phyloP scores from a whole-genome alignment of 106 monocot species.

The Acanthochlamys bracteata region DNA sequence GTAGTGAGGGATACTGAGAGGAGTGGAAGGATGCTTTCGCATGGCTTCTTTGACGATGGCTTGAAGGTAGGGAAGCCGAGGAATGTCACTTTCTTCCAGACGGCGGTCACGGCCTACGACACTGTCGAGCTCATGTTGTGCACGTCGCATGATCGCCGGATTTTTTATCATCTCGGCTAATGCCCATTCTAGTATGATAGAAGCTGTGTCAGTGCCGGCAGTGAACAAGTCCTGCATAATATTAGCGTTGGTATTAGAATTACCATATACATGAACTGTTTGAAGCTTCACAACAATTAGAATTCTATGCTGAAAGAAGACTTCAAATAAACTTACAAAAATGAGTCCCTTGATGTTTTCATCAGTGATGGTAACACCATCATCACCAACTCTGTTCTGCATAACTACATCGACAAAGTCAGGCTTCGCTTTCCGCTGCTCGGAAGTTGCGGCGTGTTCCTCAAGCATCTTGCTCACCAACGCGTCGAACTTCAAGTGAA shows the following conservation, averaged over 20 bases:
- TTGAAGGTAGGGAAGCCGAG: slow-evolving; percentile 27
- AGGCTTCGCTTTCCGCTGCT: slow-evolving; percentile 7
- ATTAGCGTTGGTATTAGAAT: neutral
- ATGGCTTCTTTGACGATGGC: slow-evolving; percentile 36
- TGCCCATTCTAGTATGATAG: slow-evolving; percentile 46
- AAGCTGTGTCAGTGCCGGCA: slow-evolving; percentile 51
- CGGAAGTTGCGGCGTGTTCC: slow-evolving; percentile 20
- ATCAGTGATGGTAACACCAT: slow-evolving; percentile 27
- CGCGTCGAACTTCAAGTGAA: slow-evolving; percentile 13
- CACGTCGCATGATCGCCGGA: slow-evolving; percentile 15
- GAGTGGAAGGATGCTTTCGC: slow-evolving; percentile 33
- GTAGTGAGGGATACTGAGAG: slow-evolving; percentile 37
- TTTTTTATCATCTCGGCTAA: slow-evolving; percentile 41
- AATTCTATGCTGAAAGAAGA: neutral
- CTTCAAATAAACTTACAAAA: slow-evolving; percentile 15
- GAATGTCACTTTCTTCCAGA: slow-evolving; percentile 28
- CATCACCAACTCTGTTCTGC: slow-evolving; percentile 11
- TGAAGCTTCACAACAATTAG: neutral
- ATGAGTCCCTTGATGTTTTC: slow-evolving; percentile 38
- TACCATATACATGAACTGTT: neutral
- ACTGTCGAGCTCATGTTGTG: slow-evolving; percentile 35
- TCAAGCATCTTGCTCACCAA: slow-evolving; percentile 15
- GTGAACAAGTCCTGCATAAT: slow-evolving; percentile 39
- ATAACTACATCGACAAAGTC: slow-evolving; percentile 18
- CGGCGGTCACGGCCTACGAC: slow-evolving; percentile 26